Conservation (phyloP, 148 eudicot genomes). For the Spergularia bocconei region DNA sequence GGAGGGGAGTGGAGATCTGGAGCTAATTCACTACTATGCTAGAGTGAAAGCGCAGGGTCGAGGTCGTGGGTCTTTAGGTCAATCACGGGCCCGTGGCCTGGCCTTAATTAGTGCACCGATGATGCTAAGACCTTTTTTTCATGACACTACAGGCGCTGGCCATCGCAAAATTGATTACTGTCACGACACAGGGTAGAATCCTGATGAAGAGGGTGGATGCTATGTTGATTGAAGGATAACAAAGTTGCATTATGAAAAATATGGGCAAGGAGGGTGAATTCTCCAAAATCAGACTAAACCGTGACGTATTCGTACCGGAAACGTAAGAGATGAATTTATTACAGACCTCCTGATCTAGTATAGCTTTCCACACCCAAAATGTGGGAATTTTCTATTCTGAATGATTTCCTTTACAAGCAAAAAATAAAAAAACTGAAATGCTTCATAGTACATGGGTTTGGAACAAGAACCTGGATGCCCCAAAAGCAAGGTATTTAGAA, state of each 20-base stretch:
- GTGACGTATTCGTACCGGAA: not conserved
- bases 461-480: slow-evolving; percentile 9
- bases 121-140: too few relatives aligned
- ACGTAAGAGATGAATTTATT: not conserved
- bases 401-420: slow-evolving; percentile 6
- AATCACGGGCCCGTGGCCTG: too few relatives aligned
- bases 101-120: too few relatives aligned
- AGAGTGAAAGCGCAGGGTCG: too few relatives aligned
- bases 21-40: too few relatives aligned
- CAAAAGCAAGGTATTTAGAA: not conserved
- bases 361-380: not conserved
- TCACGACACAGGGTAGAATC: too few relatives aligned
- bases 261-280: not conserved
- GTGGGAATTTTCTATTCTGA: not conserved
- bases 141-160: too few relatives aligned
- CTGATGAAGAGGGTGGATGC: too few relatives aligned
- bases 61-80: too few relatives aligned
- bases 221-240: too few relatives aligned
- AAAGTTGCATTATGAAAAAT: not conserved
- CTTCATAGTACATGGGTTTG: not conserved
- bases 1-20: too few relatives aligned
- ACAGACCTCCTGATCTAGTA: not conserved
- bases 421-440: not conserved
- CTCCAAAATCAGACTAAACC: not conserved
- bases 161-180: too few relatives aligned